Percentiles rank a stretch among this genome's conserved stretches.
Evolutionary conservation across 2,329 filamentous ascomycete species (phyloP).

Genomic region (Aspergillus eucalypticola): DNA sequence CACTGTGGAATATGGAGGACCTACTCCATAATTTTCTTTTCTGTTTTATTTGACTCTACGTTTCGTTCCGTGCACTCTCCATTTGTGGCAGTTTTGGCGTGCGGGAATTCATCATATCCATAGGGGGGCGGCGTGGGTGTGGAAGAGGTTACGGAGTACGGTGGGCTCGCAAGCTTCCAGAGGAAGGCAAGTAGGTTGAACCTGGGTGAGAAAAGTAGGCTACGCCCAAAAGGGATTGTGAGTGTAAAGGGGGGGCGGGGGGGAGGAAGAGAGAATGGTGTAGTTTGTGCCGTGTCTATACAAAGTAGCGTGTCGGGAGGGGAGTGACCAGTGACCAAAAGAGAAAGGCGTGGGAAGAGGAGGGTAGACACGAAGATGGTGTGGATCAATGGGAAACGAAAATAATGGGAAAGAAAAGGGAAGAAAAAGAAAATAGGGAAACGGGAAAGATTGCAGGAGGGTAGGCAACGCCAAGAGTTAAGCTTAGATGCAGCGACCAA

Average conservation of each 20-base stretch:
- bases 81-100: conserved; percentile 6
- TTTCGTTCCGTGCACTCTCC: not conserved
- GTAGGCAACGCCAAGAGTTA: conserved; percentile 30
- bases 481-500: conserved; percentile 33
- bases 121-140: not conserved
- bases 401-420: conserved; percentile 1
- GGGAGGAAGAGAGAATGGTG: conserved; percentile 13
- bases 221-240: conserved; percentile 6
- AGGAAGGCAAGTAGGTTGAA: not conserved
- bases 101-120: conserved; percentile 6
- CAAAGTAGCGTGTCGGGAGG: conserved; percentile 15
- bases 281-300: conserved; percentile 24
- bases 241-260: conserved; percentile 7
- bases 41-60: no score
- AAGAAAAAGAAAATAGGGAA: conserved; percentile 6
- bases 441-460: conserved; percentile 13
- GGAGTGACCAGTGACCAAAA: conserved; percentile 16
- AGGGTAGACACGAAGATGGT: conserved; percentile 22
- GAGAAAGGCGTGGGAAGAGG: conserved; percentile 26
- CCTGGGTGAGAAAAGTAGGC: not conserved
- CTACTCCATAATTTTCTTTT: not conserved
- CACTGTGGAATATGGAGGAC: conserved; percentile 1
- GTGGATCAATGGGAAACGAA: conserved; percentile 6
- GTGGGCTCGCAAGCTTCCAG: not conserved
- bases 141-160: not conserved